Evolutionary conservation across 495 filamentous ascomycete species (phyloP).

Genomic region (Neurospora tetraspora): DNA sequence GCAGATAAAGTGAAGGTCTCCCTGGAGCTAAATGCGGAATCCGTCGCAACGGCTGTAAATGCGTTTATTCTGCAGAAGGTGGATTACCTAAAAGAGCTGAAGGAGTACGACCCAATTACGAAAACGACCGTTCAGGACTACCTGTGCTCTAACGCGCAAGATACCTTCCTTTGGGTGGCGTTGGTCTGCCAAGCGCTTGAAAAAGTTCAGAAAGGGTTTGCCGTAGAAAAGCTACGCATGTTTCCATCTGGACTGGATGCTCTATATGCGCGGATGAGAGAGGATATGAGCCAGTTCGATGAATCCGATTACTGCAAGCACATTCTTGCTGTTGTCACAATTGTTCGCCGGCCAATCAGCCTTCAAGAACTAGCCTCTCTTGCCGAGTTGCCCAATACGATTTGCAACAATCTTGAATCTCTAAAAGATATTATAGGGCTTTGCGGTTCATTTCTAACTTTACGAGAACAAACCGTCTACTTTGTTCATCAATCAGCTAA

Average conservation of each 20-base stretch:
- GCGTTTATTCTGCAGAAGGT: too few relatives aligned
- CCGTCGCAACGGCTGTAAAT: too few relatives aligned
- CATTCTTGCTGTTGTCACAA: conserved; percentile 5
- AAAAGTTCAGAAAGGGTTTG: background rate
- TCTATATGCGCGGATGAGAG: conserved; percentile 6
- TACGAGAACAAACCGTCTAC: too few relatives aligned
- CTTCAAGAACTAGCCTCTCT: conserved; percentile 12
- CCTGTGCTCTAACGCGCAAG: too few relatives aligned
- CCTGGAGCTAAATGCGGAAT: too few relatives aligned
- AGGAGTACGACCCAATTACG: too few relatives aligned
- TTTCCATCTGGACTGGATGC: conserved; percentile 9
- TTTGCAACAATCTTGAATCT: background rate
- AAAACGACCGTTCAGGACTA: too few relatives aligned
- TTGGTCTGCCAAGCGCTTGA: conserved; percentile 21
- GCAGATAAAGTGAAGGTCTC: too few relatives aligned
- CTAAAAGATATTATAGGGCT: too few relatives aligned
- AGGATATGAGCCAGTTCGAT: background rate
- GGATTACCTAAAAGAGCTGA: too few relatives aligned
- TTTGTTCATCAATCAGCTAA: too few relatives aligned
- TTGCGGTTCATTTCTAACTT: too few relatives aligned
- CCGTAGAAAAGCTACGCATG: background rate
- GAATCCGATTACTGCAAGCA: conserved; percentile 3
- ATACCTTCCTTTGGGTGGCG: conserved; percentile 24
- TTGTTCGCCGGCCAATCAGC: conserved; percentile 12
- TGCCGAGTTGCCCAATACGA: background rate